Evolutionary conservation across 2,329 filamentous ascomycete genomes (phyloP).

Genomic region (Lecanicillium sp.): DNA sequence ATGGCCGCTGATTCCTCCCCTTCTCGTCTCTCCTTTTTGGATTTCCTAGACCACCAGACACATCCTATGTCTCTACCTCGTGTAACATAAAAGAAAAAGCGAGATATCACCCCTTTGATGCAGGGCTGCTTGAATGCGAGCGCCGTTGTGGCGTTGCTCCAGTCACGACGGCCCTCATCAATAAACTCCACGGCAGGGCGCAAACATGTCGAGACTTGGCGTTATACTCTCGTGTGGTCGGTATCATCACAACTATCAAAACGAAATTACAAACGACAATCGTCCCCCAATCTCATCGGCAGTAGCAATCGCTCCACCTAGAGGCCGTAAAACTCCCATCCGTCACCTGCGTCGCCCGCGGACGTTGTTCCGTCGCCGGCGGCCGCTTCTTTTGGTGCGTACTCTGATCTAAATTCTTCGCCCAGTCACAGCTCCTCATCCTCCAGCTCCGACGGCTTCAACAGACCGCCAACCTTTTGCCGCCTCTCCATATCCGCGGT

Average conservation of each 20-base stretch:
- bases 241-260: slow-evolving; percentile 10
- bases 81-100: too few relatives aligned
- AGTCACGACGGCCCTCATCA: too few relatives aligned
- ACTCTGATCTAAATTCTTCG: slow-evolving; percentile 58
- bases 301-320: slow-evolving; percentile 18
- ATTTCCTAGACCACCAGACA: too few relatives aligned
- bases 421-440: slow-evolving; percentile 85
- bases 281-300: background rate
- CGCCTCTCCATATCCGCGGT: slow-evolving; percentile 84
- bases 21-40: too few relatives aligned
- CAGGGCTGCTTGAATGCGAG: too few relatives aligned
- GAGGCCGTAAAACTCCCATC: slow-evolving; percentile 60
- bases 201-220: too few relatives aligned
- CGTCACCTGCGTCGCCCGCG: slow-evolving; percentile 33
- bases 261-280: slow-evolving; percentile 2
- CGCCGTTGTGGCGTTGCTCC: too few relatives aligned
- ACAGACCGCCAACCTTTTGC: slow-evolving; percentile 88
- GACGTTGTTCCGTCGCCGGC: slow-evolving; percentile 19
- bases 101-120: too few relatives aligned
- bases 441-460: slow-evolving; percentile 96
- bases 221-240: slow-evolving; percentile 2
- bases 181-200: too few relatives aligned
- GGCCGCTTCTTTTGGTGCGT: slow-evolving; percentile 29
- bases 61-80: too few relatives aligned
- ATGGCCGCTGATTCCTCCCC: too few relatives aligned